Evolutionary conservation across 164 flowering plant species (phyloP), one percentile per base, ranked within the genome.

Genomic region (Nymphaea colorata): DNA sequence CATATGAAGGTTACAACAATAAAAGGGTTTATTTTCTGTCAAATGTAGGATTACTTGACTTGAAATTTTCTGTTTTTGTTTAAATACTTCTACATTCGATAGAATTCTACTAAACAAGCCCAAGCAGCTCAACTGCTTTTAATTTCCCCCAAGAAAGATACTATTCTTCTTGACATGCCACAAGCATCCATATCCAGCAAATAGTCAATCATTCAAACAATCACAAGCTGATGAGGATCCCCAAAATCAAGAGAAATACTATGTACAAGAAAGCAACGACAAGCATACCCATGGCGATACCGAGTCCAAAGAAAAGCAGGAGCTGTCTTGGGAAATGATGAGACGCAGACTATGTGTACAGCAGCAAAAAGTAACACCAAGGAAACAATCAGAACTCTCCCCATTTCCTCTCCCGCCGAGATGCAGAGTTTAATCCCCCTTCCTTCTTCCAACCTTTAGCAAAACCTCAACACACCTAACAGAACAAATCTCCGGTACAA

Each of bases 301-400:
- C 83, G 73, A 64, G 87, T 84, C 91, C 91, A 89, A 10, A 89
- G 73, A 68, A 89, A 82, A 6, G 91, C 91, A 43, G 95, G 88
- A 60, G 62, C 79, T 6, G 88, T 84, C 11, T 77, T 70, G 18
- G 74, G 77, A 61, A 66, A 64, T 3, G 64, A 76, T 68, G 44
- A 73, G 18, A 76, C 81, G 43, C 51, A n/a, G 2, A 69, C 71
- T 7, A 76, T 4, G 62, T 67, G 74, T 68, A 70, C 62, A 43
- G 67, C 62, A n/a, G 77, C 64, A 16, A 81, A 59, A 67, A 75
- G 66, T 43, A 72, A 44, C 15, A 44, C 36, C 66, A 70, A 7
- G 5, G 71, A 14, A 41, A 70, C 45, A 11, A 64, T 71, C 1
- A 51, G n/a, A 60, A 67, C 16, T 8, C 59, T 41, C 61, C 61